A percentile compares a stretch with the other conserved stretches of the same genome.
phyloP scores from a whole-genome alignment of 2,329 filamentous ascomycete genomes.

The Tolypocladium sp. region DNA sequence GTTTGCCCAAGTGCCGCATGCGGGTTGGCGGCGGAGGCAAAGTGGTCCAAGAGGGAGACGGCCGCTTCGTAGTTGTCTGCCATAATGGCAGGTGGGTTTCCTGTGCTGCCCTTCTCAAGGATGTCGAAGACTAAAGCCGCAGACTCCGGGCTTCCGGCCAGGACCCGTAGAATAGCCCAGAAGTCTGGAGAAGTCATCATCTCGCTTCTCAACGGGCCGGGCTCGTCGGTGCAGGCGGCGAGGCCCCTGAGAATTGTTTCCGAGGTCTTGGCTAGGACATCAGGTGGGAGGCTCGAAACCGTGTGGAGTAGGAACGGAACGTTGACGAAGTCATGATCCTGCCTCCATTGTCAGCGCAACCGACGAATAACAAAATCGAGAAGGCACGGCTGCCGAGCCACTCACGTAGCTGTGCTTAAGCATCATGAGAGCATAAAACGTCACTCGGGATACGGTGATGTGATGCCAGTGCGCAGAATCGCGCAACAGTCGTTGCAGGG shows the following conservation, averaged over 20 bases:
- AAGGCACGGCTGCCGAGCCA: slow-evolving; percentile 6
- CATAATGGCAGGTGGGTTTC: slow-evolving; percentile 72
- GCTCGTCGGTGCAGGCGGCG: slow-evolving; percentile 67
- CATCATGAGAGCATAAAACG: slow-evolving; percentile 79
- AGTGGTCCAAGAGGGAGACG: slow-evolving; percentile 76
- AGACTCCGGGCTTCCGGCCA: slow-evolving; percentile 61
- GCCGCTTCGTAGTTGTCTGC: slow-evolving; percentile 93
- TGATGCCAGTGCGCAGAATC: slow-evolving; percentile 72
- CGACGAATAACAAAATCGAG: neutral
- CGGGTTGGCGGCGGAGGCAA: slow-evolving; percentile 73
- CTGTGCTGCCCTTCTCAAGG: slow-evolving; percentile 67
- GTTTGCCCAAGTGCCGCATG: slow-evolving; percentile 62
- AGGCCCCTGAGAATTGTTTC: slow-evolving; percentile 71
- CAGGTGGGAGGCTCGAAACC: slow-evolving; percentile 78
- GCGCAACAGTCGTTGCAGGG: slow-evolving; percentile 71
- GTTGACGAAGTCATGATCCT: slow-evolving; percentile 86
- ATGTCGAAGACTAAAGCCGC: slow-evolving; percentile 77
- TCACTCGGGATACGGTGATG: slow-evolving; percentile 72
- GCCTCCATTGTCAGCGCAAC: slow-evolving; percentile 11
- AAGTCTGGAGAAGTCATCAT: slow-evolving; percentile 96
- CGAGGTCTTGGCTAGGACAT: slow-evolving; percentile 67
- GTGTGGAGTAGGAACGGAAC: slow-evolving; percentile 86
- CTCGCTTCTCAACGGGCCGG: slow-evolving; percentile 74
- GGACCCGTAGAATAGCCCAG: slow-evolving; percentile 77
- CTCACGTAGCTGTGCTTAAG: slow-evolving; percentile 78